Base-by-base conservation (phyloP, 257 asterid genomes). In the Ilex asprella region DNA sequence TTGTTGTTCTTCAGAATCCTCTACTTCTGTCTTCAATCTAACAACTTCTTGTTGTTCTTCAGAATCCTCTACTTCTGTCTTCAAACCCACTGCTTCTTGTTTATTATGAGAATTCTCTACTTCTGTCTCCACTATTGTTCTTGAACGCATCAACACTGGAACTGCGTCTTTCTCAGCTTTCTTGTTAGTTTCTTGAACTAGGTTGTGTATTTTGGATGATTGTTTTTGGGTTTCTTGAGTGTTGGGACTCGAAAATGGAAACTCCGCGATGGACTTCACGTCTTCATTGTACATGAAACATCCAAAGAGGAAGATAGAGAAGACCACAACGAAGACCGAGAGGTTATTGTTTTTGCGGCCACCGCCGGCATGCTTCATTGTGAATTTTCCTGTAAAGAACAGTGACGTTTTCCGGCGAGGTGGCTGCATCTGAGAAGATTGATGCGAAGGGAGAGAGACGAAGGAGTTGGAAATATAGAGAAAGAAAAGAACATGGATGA, bases 221-320 rank as follows among this genome's bases (percentile, higher is more conserved):
- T 43, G 66, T 15, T 60, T 52, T 49, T 52, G 80, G 11, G 60
- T 64, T 73, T 82, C 80, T 58, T 79, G 86, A 39, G 62, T 0
- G 43, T 71, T 77, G 2, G 87, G 2, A 46, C 77, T 65, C 2
- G 89, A 81, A 30, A 89, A 83, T 0, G 97, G 89, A 70, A 81
- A 89, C 13, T 83, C 88, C 0, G 97, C 89, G 8, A 87, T 72
- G 62, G 94, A 83, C 55, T 81, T 89, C 7, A 83, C 85, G 52
- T 89, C 95, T 54, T 87, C 94, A 10, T 75, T 84, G 77, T 89
- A 89, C 90, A 87, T 81, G 78, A 89, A 83, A 43, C 92, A 84
- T 10, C 95, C 95, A 41, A 85, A 83, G n/a, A 87, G 73, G 56
- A 89, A 83, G 44, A 85, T 65, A 13, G 91, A 84, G 62, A 83